Percentiles rank a stretch among this genome's conserved stretches.
Evolutionary conservation across 768 basidiomycete species (phyloP).

Genomic region (Porpolomopsis calyptriformis): DNA sequence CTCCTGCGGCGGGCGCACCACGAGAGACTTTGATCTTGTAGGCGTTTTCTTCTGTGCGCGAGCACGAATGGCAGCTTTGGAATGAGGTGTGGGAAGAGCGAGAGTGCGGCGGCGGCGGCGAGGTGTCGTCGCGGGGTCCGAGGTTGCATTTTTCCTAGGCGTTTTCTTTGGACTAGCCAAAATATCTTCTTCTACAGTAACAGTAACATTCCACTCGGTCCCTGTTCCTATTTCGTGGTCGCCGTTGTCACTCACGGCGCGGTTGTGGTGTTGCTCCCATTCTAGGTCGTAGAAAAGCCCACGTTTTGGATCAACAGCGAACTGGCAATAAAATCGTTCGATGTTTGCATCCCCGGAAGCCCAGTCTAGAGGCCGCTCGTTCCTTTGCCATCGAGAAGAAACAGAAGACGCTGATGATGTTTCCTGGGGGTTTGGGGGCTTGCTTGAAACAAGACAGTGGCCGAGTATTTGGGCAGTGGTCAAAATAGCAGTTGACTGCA

Average conservation of each 20-base stretch:
- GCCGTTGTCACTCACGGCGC: constrained; percentile 24
- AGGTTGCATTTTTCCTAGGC: background rate
- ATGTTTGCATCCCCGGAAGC: background rate
- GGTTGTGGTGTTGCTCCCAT: constrained; percentile 41
- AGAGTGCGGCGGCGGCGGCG: constrained; percentile 18
- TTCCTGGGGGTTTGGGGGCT: constrained; percentile 9
- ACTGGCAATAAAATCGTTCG: constrained; percentile 42
- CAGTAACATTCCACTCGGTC: constrained; percentile 35
- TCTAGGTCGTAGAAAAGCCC: constrained; percentile 54
- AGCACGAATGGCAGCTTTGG: constrained; percentile 52
- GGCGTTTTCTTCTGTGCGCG: constrained; percentile 23
- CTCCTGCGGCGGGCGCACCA: constrained; percentile 17
- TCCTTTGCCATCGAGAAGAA: background rate
- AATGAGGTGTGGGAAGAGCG: constrained; percentile 33
- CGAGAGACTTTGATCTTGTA: constrained; percentile 23
- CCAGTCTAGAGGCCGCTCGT: background rate
- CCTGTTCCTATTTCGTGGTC: constrained; percentile 29
- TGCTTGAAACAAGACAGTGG: constrained; percentile 38
- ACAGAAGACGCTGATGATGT: background rate
- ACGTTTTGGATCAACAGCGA: constrained; percentile 46
- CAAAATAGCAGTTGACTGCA: constrained; percentile 37
- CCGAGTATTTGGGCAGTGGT: constrained; percentile 41
- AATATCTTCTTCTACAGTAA: background rate
- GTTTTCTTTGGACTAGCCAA: background rate
- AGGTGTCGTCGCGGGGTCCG: constrained; percentile 14